A percentile compares a stretch with the other conserved stretches of the same genome.
Conservation (phyloP, 2,329 filamentous ascomycete genomes). For the Aspergillus tanneri region DNA sequence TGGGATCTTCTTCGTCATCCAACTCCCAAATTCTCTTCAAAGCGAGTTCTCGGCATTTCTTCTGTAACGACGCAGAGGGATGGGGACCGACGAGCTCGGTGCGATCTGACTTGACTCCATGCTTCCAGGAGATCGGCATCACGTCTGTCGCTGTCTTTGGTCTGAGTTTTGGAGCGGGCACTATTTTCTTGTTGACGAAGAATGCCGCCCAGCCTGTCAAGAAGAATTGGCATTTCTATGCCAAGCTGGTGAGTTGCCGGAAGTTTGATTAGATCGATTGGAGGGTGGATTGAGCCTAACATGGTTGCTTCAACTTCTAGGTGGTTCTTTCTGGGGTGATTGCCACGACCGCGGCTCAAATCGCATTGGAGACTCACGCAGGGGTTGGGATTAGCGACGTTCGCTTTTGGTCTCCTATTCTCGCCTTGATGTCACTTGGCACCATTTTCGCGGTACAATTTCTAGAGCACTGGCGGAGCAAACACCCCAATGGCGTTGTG, state of each 20-base stretch:
- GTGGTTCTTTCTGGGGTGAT: slow-evolving; percentile 66
- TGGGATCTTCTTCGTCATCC: too few species aligned
- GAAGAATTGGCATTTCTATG: slow-evolving; percentile 90
- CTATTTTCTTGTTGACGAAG: slow-evolving; percentile 72
- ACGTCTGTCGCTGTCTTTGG: slow-evolving; percentile 75
- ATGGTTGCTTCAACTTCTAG: slow-evolving; percentile 37
- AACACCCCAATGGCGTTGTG: slow-evolving; percentile 82
- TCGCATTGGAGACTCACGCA: slow-evolving; percentile 66
- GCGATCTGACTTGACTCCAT: slow-evolving; percentile 93
- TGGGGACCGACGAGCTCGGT: slow-evolving; percentile 90
- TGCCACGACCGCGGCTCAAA: slow-evolving; percentile 67
- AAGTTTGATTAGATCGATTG: background rate
- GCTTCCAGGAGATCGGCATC: slow-evolving; percentile 92
- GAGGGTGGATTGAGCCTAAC: slow-evolving; percentile 3
- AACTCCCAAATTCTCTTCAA: too few species aligned
- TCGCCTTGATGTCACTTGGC: slow-evolving; percentile 68
- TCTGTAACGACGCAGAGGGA: slow-evolving; percentile 87
- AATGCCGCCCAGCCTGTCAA: slow-evolving; percentile 65
- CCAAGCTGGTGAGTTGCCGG: slow-evolving; percentile 69
- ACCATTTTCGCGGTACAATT: slow-evolving; percentile 81
- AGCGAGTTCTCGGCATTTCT: too few species aligned
- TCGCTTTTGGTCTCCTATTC: slow-evolving; percentile 75
- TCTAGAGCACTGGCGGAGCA: slow-evolving; percentile 76
- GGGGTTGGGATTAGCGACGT: slow-evolving; percentile 76
- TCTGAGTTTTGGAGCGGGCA: slow-evolving; percentile 70